A percentile compares a stretch with the other conserved stretches of the same genome.
Conservation (phyloP, 2,329 filamentous ascomycete species). For the Diplodia intermedia region DNA sequence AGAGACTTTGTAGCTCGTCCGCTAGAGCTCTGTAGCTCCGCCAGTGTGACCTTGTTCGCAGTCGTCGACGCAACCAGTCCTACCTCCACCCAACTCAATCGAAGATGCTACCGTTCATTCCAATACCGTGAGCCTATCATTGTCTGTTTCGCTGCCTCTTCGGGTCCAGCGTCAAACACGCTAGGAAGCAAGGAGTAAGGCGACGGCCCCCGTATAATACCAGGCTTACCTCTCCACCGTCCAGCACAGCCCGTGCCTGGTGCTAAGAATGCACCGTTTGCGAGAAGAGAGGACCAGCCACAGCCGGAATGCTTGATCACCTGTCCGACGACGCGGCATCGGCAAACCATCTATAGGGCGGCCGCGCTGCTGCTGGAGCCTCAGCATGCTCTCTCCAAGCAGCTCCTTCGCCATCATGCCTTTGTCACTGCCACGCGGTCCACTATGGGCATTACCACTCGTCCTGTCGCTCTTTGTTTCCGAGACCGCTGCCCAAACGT, state of each 20-base stretch:
- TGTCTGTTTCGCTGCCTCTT: neutral
- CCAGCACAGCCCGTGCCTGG: neutral
- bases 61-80: neutral
- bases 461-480: neutral
- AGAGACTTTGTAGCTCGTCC: neutral
- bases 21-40: neutral
- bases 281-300: constrained; percentile 4
- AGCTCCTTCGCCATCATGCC: constrained; percentile 8
- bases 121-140: neutral
- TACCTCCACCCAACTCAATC: neutral
- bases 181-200: constrained; percentile 28
- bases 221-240: constrained; percentile 8
- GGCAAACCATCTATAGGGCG: constrained; percentile 13
- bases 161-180: neutral
- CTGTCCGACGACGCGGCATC: neutral
- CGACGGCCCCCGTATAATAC: constrained; percentile 13
- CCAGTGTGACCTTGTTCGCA: neutral
- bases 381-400: neutral
- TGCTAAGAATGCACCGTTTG: constrained; percentile 22
- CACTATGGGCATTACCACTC: constrained; percentile 13
- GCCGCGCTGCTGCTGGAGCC: neutral
- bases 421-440: neutral
- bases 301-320: constrained; percentile 19
- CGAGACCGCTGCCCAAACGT: constrained; percentile 33
- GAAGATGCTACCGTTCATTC: constrained; percentile 1